These are phyloP conservation scores for Isabelozyma heimii DNA, from an alignment of 805 yeast genomes.

Conservation along the genomic window DNA sequence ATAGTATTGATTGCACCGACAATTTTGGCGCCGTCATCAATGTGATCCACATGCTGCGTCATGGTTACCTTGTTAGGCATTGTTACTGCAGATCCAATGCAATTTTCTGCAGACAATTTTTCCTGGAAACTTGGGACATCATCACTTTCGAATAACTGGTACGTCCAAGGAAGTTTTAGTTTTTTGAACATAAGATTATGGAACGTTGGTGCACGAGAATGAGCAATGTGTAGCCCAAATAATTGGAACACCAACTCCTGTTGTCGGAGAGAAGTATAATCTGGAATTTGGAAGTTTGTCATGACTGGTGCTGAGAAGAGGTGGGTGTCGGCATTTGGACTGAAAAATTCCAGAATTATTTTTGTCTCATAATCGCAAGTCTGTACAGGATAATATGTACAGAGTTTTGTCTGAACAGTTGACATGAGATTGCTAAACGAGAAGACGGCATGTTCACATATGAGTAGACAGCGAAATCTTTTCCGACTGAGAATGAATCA, in stretches of 20 bases:
- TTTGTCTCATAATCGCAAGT: no score
- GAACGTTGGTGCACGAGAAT: conserved; percentile 24
- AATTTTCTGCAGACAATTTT: conserved; percentile 4
- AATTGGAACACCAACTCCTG: conserved; percentile 8
- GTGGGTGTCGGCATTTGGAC: no score
- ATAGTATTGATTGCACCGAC: conserved; percentile 35
- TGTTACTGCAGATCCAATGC: conserved; percentile 28
- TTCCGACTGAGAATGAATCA: no score
- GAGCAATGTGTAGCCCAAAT: conserved; percentile 21
- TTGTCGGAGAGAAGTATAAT: neutral
- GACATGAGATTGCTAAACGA: no score
- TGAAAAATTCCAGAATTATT: no score
- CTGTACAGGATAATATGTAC: no score
- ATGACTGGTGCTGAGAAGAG: neutral
- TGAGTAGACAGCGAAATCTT: no score
- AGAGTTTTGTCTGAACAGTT: no score
- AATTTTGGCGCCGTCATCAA: conserved; percentile 25
- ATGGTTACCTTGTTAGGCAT: conserved; percentile 30
- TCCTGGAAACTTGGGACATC: conserved; percentile 16
- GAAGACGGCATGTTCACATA: no score
- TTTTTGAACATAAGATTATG: conserved; percentile 21
- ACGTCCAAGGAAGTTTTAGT: conserved; percentile 20
- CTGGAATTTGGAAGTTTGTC: neutral
- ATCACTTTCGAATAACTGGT: conserved; percentile 19
- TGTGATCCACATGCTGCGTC: conserved; percentile 20